Evolutionary conservation across 768 basidiomycete species (phyloP), one percentile per base, ranked within the genome.

Genomic region (Lactarius quietus): DNA sequence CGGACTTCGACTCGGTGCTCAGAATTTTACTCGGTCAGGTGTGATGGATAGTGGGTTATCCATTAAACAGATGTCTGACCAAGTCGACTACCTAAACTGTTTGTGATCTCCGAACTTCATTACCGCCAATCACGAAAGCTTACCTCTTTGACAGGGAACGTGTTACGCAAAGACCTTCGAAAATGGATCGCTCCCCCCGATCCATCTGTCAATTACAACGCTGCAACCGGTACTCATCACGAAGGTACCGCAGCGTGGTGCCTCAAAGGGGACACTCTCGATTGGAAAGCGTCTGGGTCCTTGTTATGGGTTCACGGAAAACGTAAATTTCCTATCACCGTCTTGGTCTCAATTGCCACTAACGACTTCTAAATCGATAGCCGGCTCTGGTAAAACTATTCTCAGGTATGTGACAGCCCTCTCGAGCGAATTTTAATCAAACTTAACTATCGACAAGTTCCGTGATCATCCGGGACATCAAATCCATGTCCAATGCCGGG

Each of bases 231-330:
- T 33, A 8, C 20, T 10, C 54, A 35, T 18, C 54, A 51, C 14
- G 48, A 51, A 7, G 48, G 48, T 26, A 60, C 45, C 14, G 33
- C 59, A n/a, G 15, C 12, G 1, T 60, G 59, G 59, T 52, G 48
- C 35, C 26, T 10, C 15, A 3, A 61, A 28, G 26, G 60, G 3
- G 7, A 14, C 1, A n/a, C 36, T 5, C 39, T 56, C 31, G 26
- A 33, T 43, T 62, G 62, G 54, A 57, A 56, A n/a, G 15, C 20
- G 6, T 43, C 48, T 8, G 36, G 52, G 20, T 43, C 54, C 41
- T 41, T 62, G 14, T 17, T 55, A 9, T 62, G 62, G 54, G 15
- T 56, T 2, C 29, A 55, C 26, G 54, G 54, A 26, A 57, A 62
- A 18, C 54, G 62, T 62, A 55, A 33, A 33, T 9, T 6, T 36